Evolutionary conservation across 768 basidiomycete genomes (phyloP).

Genomic region (Lactarius trivialis): DNA sequence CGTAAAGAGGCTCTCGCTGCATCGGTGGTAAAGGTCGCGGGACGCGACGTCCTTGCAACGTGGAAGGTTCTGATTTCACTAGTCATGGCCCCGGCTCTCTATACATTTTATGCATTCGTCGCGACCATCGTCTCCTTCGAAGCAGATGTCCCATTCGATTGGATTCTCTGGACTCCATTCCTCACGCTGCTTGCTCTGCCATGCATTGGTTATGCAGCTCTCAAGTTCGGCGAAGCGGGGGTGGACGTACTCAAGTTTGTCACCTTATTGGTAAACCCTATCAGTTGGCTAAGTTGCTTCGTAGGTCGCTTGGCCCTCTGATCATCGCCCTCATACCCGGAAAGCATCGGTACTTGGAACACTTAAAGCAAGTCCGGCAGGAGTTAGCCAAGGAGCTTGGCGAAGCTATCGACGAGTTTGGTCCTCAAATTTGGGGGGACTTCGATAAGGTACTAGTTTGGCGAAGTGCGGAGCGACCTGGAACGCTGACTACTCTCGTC

Average conservation of each 20-base stretch:
- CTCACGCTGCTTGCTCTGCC: slow-evolving; percentile 67
- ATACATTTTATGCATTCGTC: slow-evolving; percentile 72
- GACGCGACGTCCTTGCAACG: slow-evolving; percentile 87
- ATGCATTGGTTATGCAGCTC: slow-evolving; percentile 82
- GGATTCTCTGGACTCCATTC: slow-evolving; percentile 69
- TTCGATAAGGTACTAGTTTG: slow-evolving; percentile 60
- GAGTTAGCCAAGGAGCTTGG: slow-evolving; percentile 77
- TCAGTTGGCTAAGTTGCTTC: slow-evolving; percentile 12
- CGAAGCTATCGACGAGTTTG: slow-evolving; percentile 78
- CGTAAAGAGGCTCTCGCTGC: slow-evolving; percentile 85
- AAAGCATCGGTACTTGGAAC: slow-evolving; percentile 72
- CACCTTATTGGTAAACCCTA: neutral
- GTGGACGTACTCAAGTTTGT: slow-evolving; percentile 93
- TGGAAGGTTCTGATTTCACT: slow-evolving; percentile 96
- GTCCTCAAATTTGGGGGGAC: slow-evolving; percentile 79
- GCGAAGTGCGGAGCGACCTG: neutral
- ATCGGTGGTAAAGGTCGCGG: slow-evolving; percentile 90
- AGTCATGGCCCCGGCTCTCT: slow-evolving; percentile 79
- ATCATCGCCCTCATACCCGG: slow-evolving; percentile 83
- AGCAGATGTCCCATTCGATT: slow-evolving; percentile 52
- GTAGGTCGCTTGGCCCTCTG: slow-evolving; percentile 84
- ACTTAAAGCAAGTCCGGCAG: slow-evolving; percentile 64
- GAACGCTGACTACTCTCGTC: neutral
- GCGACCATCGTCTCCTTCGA: slow-evolving; percentile 72
- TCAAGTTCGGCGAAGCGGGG: slow-evolving; percentile 96